Base-by-base conservation (phyloP, 2,329 filamentous ascomycete genomes). In the Hirsutella rhossiliensis region DNA sequence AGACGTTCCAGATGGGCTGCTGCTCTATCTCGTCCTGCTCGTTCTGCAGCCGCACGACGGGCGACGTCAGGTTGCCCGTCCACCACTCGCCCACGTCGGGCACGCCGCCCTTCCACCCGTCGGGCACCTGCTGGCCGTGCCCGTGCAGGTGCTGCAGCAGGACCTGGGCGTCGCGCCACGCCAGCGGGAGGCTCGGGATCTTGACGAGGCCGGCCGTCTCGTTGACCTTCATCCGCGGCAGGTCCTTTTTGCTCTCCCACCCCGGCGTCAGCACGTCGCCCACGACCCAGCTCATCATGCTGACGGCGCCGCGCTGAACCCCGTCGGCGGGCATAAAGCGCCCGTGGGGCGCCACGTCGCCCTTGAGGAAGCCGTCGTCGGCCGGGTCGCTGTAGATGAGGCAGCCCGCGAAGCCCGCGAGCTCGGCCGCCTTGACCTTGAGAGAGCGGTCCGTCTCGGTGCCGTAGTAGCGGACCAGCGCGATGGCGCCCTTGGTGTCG, bases 201-300 rank as follows among this genome's bases (percentile, higher is more conserved):
- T 82, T 76, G 20, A 81, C 76, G 13, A 98, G 69, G 0, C 80
- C 89, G 2, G 76, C 67, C 39, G 83, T 84, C 41, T 90, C 76
- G 19, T 83, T 76, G 18, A 80, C 75, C 41, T 77, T 71, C 54
- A 92, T 70, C 41, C 87, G 76, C 38, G 80, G 75, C 37, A 76
- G 66, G 7, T 76, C 75, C 52, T 77, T 71, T 39, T 74, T 80
- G 61, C 83, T 88, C 46, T 86, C 81, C 72, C 80, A 89, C 5
- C 89, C 89, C 3, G 92, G 92, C 0, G 87, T 94, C 38, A 97
- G 72, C n/a, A 89, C 83, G 62, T 98, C 92, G 32, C 92, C 92
- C 1, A 94, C 65, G 4, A 95, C 77, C 78, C 82, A 88, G 56
- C 80, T 89, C 66, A 78, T 84, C 53, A 94, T 65, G 48, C 82